Evolutionary conservation across 805 yeast genomes (phyloP).

Genomic region (Wickerhamomyces chambardii): DNA sequence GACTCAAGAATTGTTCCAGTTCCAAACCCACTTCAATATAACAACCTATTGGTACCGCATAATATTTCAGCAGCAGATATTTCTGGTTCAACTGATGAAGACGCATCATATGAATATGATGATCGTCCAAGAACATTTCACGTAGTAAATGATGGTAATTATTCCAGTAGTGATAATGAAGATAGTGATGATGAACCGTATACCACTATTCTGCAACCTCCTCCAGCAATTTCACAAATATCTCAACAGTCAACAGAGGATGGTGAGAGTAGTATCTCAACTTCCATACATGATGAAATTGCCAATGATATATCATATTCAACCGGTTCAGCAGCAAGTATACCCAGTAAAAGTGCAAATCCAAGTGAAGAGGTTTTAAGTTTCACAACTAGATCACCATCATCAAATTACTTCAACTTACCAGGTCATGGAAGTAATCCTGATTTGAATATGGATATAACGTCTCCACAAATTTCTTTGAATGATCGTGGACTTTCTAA

Average conservation of each 20-base stretch:
- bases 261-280: background rate
- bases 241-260: background rate
- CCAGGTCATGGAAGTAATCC: too few species aligned
- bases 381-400: constrained; percentile 26
- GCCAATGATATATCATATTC: too few species aligned
- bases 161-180: constrained; percentile 8
- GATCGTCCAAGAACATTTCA: constrained; percentile 10
- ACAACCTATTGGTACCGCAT: too few species aligned
- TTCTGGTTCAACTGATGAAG: constrained; percentile 1
- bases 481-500: too few species aligned
- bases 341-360: background rate
- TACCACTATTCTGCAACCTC: background rate
- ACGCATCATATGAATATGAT: constrained; percentile 1
- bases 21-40: too few species aligned
- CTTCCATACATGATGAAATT: background rate
- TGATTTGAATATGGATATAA: too few species aligned
- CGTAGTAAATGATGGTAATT: constrained; percentile 19
- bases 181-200: constrained; percentile 3
- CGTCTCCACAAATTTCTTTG: too few species aligned
- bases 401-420: constrained; percentile 16
- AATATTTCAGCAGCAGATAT: background rate
- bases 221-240: too few species aligned
- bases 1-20: too few species aligned
- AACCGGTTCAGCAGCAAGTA: too few species aligned
- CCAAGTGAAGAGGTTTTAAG: constrained; percentile 16